These are phyloP conservation scores for Phytophthora constricta DNA, from an alignment of 352 stramenopile genomes.

Conservation along the genomic window DNA sequence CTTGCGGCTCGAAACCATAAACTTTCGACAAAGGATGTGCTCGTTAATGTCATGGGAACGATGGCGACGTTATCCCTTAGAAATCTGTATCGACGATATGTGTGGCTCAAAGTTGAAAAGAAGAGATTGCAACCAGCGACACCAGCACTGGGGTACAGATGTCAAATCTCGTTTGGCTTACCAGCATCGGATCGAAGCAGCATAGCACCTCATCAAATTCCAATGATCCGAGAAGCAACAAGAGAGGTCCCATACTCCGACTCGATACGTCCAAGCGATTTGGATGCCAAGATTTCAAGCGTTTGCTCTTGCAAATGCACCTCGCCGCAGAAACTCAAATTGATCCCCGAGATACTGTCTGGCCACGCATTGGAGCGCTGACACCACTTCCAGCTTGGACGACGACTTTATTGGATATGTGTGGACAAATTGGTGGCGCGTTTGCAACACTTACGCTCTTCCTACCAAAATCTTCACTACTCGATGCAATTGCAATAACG, in stretches of 20 bases:
- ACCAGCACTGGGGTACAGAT: slow-evolving; percentile 8
- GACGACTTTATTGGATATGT: slow-evolving; percentile 1
- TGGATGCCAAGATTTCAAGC: background rate
- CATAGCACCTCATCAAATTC: background rate
- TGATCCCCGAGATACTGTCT: slow-evolving; percentile 16
- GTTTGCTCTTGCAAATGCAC: slow-evolving; percentile 15
- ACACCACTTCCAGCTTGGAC: slow-evolving; percentile 4
- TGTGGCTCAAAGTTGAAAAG: background rate
- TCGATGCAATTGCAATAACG: background rate
- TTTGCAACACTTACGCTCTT: slow-evolving; percentile 11
- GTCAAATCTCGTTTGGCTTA: slow-evolving; percentile 10
- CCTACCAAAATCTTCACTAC: background rate
- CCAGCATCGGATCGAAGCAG: background rate
- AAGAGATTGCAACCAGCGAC: background rate
- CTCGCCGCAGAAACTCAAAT: slow-evolving; percentile 5
- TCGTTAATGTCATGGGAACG: slow-evolving; percentile 18
- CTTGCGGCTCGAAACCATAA: slow-evolving; percentile 1
- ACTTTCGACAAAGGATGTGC: slow-evolving; percentile 25
- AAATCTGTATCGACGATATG: slow-evolving; percentile 17
- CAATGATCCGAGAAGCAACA: no score
- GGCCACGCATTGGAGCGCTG: slow-evolving; percentile 3
- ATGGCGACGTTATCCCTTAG: slow-evolving; percentile 19
- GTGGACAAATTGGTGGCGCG: background rate
- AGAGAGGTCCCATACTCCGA: no score
- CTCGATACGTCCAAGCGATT: no score